Conservation (phyloP, 2,329 filamentous ascomycete species). For the Monosporascus sp. region DNA sequence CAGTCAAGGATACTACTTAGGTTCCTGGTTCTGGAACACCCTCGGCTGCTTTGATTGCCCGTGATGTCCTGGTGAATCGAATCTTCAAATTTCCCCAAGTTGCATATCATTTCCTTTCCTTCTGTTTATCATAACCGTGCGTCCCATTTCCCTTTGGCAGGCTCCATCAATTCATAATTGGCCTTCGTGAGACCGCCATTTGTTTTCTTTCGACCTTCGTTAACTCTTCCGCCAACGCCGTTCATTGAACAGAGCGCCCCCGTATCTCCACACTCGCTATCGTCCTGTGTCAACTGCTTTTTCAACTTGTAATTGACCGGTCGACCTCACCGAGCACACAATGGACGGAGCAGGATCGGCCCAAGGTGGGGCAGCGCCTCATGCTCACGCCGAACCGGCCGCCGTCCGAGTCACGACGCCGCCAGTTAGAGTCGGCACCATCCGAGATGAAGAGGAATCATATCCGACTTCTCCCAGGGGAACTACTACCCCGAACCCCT, state of each 20-base stretch:
- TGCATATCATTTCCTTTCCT: background rate
- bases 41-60: background rate
- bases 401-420: background rate
- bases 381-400: background rate
- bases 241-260: no score
- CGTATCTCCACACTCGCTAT: background rate
- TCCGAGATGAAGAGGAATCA: background rate
- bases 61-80: background rate
- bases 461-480: background rate
- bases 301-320: background rate
- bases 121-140: background rate
- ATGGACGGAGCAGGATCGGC: background rate
- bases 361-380: background rate
- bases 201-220: no score
- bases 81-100: background rate
- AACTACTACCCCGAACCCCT: background rate
- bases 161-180: background rate
- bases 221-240: no score
- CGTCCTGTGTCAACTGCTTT: background rate
- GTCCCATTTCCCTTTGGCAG: background rate
- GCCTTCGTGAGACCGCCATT: background rate
- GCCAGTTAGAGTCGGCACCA: background rate
- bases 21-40: no score
- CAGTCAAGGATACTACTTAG: no score
- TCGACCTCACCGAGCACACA: background rate